These are phyloP conservation scores for Candida stauntonica DNA, from an alignment of 805 yeast genomes.

Conservation along the genomic window DNA sequence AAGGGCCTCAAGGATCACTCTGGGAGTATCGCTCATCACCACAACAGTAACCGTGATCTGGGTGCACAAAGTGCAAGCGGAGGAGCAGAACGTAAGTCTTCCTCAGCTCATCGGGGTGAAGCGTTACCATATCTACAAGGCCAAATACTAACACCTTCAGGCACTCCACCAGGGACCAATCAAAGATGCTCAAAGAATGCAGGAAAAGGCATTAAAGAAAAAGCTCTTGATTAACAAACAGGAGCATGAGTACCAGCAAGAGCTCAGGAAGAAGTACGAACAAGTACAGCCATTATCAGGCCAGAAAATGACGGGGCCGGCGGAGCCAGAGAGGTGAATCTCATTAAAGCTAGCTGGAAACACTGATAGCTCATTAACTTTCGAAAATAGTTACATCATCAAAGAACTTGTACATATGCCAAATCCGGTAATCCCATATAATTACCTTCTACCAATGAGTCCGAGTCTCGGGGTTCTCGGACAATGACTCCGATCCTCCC, in stretches of 20 bases:
- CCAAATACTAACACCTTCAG: conserved; percentile 28
- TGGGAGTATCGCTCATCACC: conserved; percentile 51
- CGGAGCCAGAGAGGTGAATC: conserved; percentile 18
- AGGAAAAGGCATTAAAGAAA: conserved; percentile 31
- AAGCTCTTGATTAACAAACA: conserved; percentile 42
- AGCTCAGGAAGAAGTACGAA: conserved; percentile 52
- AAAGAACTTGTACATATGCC: no score
- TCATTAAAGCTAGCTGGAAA: no score
- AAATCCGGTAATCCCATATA: no score
- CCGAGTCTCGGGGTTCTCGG: no score
- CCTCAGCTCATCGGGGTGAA: not conserved
- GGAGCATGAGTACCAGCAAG: conserved; percentile 65
- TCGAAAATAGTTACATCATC: no score
- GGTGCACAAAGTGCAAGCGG: conserved; percentile 65
- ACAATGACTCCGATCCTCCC: no score
- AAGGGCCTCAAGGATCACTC: conserved; percentile 71
- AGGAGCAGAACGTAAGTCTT: conserved; percentile 56
- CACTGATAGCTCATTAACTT: no score
- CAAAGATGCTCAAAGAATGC: conserved; percentile 60
- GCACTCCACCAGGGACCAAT: conserved; percentile 79
- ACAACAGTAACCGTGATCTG: conserved; percentile 60
- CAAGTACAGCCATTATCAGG: conserved; percentile 62
- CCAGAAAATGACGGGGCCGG: conserved; percentile 40
- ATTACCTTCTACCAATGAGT: not conserved
- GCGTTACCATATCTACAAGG: no score